Conservation (phyloP, 768 basidiomycete genomes). For the Kwoniella shandongensis region DNA sequence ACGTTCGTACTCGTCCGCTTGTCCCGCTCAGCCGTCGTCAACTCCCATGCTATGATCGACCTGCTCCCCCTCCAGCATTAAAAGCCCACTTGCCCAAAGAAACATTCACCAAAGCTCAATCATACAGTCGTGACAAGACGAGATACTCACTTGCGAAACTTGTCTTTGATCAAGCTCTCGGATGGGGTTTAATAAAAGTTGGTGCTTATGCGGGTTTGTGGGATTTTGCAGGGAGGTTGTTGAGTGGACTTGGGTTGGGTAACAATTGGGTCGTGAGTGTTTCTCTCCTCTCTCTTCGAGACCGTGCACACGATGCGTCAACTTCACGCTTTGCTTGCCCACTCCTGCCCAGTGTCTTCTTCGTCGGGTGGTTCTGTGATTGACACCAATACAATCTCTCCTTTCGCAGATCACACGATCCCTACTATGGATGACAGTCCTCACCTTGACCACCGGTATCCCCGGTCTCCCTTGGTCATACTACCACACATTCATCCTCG, state of each 20-base stretch:
- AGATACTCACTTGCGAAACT: constrained; percentile 73
- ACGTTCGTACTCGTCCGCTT: not conserved
- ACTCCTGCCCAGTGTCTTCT: too few relatives aligned
- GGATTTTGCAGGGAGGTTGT: constrained; percentile 61
- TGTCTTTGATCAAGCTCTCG: constrained; percentile 70
- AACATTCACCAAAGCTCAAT: constrained; percentile 83
- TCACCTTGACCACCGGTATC: constrained; percentile 64
- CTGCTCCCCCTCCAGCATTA: constrained; percentile 68
- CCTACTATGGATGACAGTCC: constrained; percentile 68
- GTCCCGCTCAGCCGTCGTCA: constrained; percentile 63
- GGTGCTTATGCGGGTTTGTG: constrained; percentile 84
- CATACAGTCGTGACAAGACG: constrained; percentile 88
- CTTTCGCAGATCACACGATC: constrained; percentile 73
- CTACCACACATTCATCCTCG: constrained; percentile 89
- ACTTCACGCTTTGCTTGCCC: too few relatives aligned
- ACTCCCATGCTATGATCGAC: constrained; percentile 78
- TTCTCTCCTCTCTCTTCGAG: not conserved
- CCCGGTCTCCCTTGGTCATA: constrained; percentile 72
- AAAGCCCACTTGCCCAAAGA: constrained; percentile 67
- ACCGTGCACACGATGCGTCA: constrained; percentile 2
- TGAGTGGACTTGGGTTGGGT: constrained; percentile 64
- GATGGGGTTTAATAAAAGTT: constrained; percentile 68
- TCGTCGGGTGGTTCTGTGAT: too few relatives aligned
- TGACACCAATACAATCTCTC: not conserved
- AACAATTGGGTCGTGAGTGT: constrained; percentile 68